Base-by-base conservation (phyloP, 306 rosid genomes). In the Prunus fruticosa region DNA sequence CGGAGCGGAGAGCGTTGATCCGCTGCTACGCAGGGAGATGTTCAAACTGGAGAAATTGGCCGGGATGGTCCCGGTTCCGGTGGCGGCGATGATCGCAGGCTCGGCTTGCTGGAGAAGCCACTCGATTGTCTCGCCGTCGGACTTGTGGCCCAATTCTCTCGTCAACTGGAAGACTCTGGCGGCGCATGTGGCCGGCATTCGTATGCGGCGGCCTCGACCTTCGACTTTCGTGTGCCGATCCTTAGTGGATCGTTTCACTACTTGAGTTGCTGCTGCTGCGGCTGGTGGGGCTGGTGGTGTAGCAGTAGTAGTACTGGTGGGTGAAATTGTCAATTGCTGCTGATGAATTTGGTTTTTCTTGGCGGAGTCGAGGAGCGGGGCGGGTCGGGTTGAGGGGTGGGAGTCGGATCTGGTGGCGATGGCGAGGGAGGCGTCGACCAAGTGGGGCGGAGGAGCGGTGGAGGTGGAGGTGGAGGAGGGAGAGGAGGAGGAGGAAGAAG, bases 21-120 rank as follows among this genome's bases (percentile, higher is more conserved):
- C 92, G 46, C 88, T 89, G 75, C 90, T 89, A 0, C 98, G 84
- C n/a, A 93, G 86, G 1, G 98, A 93, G 45, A 93, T 90, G 76
- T 88, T 93, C 13, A 93, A 81, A 2, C 85, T 85, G 0, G 98
- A 93, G 85, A 89, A 93, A 73, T 93, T 93, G 1, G 98, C 98
- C 0, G 98, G 98, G 49, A 93, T 89, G 0, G 98, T 93, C 10
- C 98, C 98, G 3, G 97, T 93, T 0, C 98, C 98, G 1, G 98
- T 93, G 57, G 97, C 81, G 2, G 96, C 91, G 65, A 91, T 83
- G 74, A 93, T 93, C 0, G 98, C 97, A 0, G 88, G 96, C 72
- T 93, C 98, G 0, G 98, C 98, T 70, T 93, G 98, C 66, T 93
- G 98, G 4, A 93, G 92, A 1, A 93, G 87, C 98, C 98, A 93